Evolutionary conservation across 225 moss, liverwort and hornwort species (phyloP).

Genomic region (Sphagnum contortum): DNA sequence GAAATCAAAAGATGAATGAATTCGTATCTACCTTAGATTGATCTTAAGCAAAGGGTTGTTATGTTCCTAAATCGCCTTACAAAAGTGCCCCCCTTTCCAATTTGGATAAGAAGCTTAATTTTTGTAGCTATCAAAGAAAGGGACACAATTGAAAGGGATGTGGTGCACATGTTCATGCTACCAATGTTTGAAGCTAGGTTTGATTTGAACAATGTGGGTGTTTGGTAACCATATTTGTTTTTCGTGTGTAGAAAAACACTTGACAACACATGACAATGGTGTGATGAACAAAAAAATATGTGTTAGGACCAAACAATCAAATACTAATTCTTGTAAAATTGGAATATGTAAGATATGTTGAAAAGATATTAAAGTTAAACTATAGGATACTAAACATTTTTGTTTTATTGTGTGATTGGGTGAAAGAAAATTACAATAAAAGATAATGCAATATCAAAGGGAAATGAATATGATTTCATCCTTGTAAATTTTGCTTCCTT

Average conservation of each 20-base stretch:
- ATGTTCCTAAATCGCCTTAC: too few species aligned
- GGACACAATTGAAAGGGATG: not conserved
- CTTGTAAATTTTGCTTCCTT: too few species aligned
- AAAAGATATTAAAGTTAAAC: not conserved
- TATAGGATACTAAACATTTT: not conserved
- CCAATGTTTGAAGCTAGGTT: too few species aligned
- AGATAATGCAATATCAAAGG: too few species aligned
- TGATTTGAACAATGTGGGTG: not conserved
- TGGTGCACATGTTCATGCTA: not conserved
- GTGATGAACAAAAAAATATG: not conserved
- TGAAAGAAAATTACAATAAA: not conserved
- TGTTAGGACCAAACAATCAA: not conserved
- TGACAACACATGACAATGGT: not conserved
- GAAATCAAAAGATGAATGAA: too few species aligned
- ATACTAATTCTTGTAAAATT: not conserved
- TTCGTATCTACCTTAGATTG: too few species aligned
- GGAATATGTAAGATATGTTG: not conserved
- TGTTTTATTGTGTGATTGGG: not conserved
- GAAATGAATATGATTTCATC: too few species aligned
- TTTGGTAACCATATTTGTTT: not conserved
- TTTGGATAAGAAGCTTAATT: not conserved
- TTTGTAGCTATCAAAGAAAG: not conserved
- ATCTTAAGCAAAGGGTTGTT: too few species aligned
- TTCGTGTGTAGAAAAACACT: not conserved
- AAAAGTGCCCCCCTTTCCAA: too few species aligned